A percentile compares a stretch with the other conserved stretches of the same genome.
Evolutionary conservation across 164 flowering plant genomes (phyloP).

Genomic region (Protea cynaroides): DNA sequence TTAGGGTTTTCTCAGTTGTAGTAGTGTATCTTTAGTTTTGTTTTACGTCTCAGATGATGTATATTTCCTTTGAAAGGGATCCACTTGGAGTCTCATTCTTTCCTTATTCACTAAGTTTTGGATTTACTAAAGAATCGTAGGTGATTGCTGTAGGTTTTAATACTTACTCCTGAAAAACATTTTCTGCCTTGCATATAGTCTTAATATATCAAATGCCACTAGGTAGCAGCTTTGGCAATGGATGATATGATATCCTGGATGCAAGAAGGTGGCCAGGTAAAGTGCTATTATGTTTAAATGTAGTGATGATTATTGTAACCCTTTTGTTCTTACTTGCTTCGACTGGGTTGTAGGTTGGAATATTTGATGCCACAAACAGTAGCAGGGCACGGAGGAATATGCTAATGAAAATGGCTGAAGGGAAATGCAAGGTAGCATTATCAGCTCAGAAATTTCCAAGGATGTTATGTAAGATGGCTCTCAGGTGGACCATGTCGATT

Average conservation of each 20-base stretch:
- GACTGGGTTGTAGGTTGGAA: conserved; percentile 65
- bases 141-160: background rate
- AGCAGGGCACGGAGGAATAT: conserved; percentile 75
- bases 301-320: background rate
- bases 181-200: conserved; percentile 41
- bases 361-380: conserved; percentile 98
- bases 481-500: background rate
- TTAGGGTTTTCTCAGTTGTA: too few species aligned
- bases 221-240: conserved; percentile 99
- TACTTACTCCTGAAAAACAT: conserved; percentile 23
- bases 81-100: background rate
- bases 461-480: background rate
- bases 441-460: background rate
- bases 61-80: too few species aligned
- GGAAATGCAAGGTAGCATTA: conserved; percentile 79
- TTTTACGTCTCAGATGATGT: too few species aligned
- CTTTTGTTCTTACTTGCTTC: conserved; percentile 7
- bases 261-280: conserved; percentile 99
- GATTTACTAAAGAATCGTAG: background rate
- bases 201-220: conserved; percentile 50
- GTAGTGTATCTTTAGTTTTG: too few species aligned
- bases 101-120: background rate
- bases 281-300: conserved; percentile 7
- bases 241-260: conserved; percentile 98
- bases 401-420: conserved; percentile 99